Evolutionary conservation across 495 filamentous ascomycete species (phyloP).

Genomic region (Neurospora sp.): DNA sequence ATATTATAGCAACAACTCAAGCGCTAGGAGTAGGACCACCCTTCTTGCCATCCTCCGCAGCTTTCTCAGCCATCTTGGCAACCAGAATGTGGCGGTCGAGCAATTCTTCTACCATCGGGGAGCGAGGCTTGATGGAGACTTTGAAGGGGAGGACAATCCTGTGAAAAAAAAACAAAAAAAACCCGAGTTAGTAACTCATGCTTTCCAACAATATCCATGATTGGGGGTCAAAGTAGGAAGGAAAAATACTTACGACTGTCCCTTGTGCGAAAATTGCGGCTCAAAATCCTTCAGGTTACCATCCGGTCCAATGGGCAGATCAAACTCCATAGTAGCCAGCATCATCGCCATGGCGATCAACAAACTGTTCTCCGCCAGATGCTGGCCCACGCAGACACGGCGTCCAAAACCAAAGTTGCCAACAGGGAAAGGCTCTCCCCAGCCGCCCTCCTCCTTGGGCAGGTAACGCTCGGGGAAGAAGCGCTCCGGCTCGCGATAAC

Average conservation of each 20-base stretch:
- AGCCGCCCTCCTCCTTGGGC: constrained; percentile 31
- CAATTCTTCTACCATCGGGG: not conserved
- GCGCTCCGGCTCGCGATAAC: constrained; percentile 29
- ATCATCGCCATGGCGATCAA: constrained; percentile 20
- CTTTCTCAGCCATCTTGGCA: not conserved
- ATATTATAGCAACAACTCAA: not conserved
- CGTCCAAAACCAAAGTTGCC: constrained; percentile 46
- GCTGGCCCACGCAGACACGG: constrained; percentile 19
- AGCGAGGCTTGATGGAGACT: constrained; percentile 8
- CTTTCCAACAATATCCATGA: too few relatives aligned
- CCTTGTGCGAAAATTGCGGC: constrained; percentile 21
- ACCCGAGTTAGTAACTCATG: too few relatives aligned
- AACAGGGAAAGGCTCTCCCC: constrained; percentile 38
- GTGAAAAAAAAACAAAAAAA: too few relatives aligned
- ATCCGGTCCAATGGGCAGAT: constrained; percentile 16
- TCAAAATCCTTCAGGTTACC: constrained; percentile 16
- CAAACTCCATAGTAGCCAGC: constrained; percentile 18
- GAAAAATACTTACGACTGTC: constrained; percentile 25
- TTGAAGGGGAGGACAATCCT: constrained; percentile 19
- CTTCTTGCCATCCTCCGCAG: not conserved
- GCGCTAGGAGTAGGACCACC: not conserved
- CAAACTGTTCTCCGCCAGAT: constrained; percentile 23
- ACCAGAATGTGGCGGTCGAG: constrained; percentile 3
- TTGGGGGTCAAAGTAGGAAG: too few relatives aligned
- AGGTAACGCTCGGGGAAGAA: constrained; percentile 41